Conservation (phyloP, 345 rosid genomes). For the Gossypioides kirkii region DNA sequence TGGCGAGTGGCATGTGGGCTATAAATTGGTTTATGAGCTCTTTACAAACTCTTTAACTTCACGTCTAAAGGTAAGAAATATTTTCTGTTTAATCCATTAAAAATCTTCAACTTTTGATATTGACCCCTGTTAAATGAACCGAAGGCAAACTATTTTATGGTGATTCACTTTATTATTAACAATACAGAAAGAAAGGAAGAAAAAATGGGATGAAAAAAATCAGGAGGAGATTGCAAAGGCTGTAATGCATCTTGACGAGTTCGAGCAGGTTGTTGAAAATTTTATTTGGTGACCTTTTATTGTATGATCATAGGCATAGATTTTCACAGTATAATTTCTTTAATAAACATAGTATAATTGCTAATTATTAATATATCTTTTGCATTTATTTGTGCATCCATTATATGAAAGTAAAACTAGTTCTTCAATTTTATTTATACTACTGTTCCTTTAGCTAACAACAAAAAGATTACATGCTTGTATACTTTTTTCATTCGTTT, state of each 20-base stretch:
- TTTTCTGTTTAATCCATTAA: conserved; percentile 7
- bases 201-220: conserved; percentile 81
- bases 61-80: conserved; percentile 62
- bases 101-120: conserved; percentile 14
- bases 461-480: not conserved
- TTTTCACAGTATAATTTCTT: not conserved
- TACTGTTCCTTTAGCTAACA: not conserved
- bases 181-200: conserved; percentile 71
- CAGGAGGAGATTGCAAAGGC: conserved; percentile 85
- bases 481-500: not conserved
- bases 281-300: conserved; percentile 9
- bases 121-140: conserved; percentile 1
- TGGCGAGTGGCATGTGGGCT: conserved; percentile 93
- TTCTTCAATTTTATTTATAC: not conserved
- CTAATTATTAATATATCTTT: not conserved
- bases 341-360: not conserved
- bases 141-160: not conserved
- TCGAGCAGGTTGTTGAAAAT: conserved; percentile 54
- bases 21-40: conserved; percentile 74
- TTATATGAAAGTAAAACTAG: not conserved
- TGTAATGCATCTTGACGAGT: conserved; percentile 66
- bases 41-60: conserved; percentile 63
- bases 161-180: not conserved
- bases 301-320: not conserved
- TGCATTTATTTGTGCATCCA: not conserved